A percentile compares a stretch with the other conserved stretches of the same genome.
These are phyloP conservation scores for Priceomyces fermenticarens DNA, from an alignment of 805 yeast genomes.

Conservation along the genomic window DNA sequence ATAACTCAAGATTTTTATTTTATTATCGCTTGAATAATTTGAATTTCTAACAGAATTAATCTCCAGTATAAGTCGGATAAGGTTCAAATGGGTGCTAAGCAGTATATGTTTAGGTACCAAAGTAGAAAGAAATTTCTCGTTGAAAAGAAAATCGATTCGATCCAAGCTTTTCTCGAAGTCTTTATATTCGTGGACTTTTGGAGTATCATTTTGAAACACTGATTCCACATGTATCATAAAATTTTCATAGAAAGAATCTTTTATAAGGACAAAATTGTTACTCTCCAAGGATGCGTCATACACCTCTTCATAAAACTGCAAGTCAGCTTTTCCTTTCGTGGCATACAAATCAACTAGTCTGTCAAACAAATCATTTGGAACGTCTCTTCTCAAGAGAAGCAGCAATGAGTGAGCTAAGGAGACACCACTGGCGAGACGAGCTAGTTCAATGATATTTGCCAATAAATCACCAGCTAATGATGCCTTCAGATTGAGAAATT, in stretches of 20 bases:
- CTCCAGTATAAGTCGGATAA: slow-evolving; percentile 23
- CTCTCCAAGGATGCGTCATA: background rate
- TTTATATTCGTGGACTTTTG: slow-evolving; percentile 34
- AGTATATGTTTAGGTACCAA: slow-evolving; percentile 2
- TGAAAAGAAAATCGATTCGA: slow-evolving; percentile 16
- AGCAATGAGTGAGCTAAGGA: slow-evolving; percentile 5
- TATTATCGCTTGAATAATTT: slow-evolving; percentile 6
- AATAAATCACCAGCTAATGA: slow-evolving; percentile 16
- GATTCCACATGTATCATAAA: slow-evolving; percentile 26
- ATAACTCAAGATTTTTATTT: slow-evolving; percentile 9
- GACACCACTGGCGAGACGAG: slow-evolving; percentile 9
- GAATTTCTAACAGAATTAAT: slow-evolving; percentile 13
- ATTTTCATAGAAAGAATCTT: slow-evolving; percentile 16
- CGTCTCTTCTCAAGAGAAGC: slow-evolving; percentile 7
- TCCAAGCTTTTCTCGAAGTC: slow-evolving; percentile 26
- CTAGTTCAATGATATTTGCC: slow-evolving; percentile 27
- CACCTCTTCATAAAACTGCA: slow-evolving; percentile 9
- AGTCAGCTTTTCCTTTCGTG: slow-evolving; percentile 1
- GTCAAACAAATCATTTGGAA: slow-evolving; percentile 14
- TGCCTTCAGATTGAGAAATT: slow-evolving; percentile 11
- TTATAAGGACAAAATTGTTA: slow-evolving; percentile 9
- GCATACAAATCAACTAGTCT: slow-evolving; percentile 9
- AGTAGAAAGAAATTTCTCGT: slow-evolving; percentile 1
- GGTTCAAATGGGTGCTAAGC: slow-evolving; percentile 8
- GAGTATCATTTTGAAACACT: slow-evolving; percentile 23